These are phyloP conservation scores for Lachnellula cervina DNA, from an alignment of 2,329 filamentous ascomycete species.

Conservation along the genomic window DNA sequence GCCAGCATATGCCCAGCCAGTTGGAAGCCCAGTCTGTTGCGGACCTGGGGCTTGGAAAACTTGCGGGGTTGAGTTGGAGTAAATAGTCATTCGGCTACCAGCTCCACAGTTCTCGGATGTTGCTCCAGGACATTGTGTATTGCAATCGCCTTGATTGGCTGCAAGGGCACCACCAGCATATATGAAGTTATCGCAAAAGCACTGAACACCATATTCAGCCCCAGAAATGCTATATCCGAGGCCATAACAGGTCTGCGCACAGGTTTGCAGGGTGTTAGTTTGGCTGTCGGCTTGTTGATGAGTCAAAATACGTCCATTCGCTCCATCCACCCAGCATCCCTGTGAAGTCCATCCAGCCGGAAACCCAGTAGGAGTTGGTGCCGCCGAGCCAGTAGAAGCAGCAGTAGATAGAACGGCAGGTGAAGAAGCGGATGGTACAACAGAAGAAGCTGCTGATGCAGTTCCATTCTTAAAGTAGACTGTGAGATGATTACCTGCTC, in stretches of 20 bases:
- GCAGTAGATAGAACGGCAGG: slow-evolving; percentile 3
- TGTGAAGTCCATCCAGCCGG: slow-evolving; percentile 24
- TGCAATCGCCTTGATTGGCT: slow-evolving; percentile 33
- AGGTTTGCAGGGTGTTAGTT: slow-evolving; percentile 19
- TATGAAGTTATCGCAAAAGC: slow-evolving; percentile 29
- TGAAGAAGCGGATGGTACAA: not conserved
- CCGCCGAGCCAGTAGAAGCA: slow-evolving; percentile 7
- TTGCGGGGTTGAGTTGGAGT: slow-evolving; percentile 16
- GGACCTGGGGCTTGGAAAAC: slow-evolving; percentile 35
- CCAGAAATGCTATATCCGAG: slow-evolving; percentile 30
- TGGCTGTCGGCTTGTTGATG: slow-evolving; percentile 19
- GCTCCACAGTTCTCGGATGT: slow-evolving; percentile 31
- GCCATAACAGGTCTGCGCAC: slow-evolving; percentile 32
- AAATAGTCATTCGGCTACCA: slow-evolving; percentile 22
- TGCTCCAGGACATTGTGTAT: slow-evolving; percentile 23
- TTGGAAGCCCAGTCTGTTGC: slow-evolving; percentile 16
- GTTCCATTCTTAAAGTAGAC: slow-evolving; percentile 16
- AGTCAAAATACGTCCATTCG: slow-evolving; percentile 20
- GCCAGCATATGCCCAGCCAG: slow-evolving; percentile 19
- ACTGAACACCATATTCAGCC: slow-evolving; percentile 32
- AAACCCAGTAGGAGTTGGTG: slow-evolving; percentile 13
- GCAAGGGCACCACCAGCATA: slow-evolving; percentile 22
- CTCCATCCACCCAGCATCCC: slow-evolving; percentile 26
- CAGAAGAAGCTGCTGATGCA: not conserved
- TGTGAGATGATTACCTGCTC: slow-evolving; percentile 23